Conservation (phyloP, 2,329 filamentous ascomycete genomes). For the Endoconidiophora laricicola region DNA sequence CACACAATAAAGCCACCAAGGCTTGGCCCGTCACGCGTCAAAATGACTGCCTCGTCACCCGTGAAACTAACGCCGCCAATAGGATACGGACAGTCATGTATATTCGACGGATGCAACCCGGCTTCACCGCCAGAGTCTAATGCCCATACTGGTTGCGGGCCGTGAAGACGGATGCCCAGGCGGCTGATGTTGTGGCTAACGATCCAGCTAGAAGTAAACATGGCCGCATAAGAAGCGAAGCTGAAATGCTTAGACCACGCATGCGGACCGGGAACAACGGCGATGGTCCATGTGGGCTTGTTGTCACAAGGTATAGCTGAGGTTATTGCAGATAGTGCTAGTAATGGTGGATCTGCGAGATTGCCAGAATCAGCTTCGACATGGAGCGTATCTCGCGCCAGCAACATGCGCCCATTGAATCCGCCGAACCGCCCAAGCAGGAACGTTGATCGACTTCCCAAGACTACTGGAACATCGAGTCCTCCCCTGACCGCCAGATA, state of each 20-base stretch:
- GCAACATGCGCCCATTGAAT: conserved; percentile 20
- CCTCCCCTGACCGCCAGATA: conserved; percentile 23
- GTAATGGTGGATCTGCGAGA: no score
- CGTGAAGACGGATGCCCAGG: conserved; percentile 23
- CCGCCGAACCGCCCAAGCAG: conserved; percentile 21
- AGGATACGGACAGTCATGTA: conserved; percentile 24
- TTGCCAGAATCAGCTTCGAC: conserved; percentile 9
- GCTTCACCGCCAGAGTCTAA: conserved; percentile 22
- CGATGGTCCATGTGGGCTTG: conserved; percentile 17
- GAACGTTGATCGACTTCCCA: conserved; percentile 21
- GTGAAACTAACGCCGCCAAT: conserved; percentile 27
- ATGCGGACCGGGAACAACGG: conserved; percentile 24
- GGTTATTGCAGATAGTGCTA: no score
- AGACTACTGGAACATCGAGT: conserved; percentile 20
- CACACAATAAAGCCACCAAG: conserved; percentile 26
- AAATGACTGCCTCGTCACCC: conserved; percentile 25
- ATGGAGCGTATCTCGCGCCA: conserved; percentile 18
- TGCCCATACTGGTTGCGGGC: conserved; percentile 24
- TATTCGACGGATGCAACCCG: conserved; percentile 26
- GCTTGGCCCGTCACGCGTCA: conserved; percentile 25
- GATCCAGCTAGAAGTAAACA: conserved; percentile 23
- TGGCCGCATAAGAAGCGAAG: conserved; percentile 15
- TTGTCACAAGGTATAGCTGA: no score
- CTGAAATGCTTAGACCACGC: conserved; percentile 23
- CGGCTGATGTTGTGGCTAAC: conserved; percentile 27